A percentile compares a stretch with the other conserved stretches of the same genome.
Evolutionary conservation across 768 basidiomycete species (phyloP).

Genomic region (Termitomyces sp.): DNA sequence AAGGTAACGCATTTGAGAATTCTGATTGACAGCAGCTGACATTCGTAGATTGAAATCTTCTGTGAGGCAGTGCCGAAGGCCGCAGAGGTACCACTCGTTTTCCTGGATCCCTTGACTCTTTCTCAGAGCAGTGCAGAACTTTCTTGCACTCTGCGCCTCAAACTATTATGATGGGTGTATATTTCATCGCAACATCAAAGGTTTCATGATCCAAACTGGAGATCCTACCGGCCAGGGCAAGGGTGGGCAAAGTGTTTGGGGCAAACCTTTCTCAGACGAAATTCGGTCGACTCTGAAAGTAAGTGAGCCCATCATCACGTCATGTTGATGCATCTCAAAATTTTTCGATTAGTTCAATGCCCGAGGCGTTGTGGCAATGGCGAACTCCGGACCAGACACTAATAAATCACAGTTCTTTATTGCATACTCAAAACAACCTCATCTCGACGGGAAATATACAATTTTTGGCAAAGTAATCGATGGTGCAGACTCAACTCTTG

Average conservation of each 20-base stretch:
- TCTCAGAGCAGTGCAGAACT: conserved; percentile 57
- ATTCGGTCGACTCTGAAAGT: conserved; percentile 93
- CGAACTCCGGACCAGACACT: conserved; percentile 89
- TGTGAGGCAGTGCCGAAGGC: conserved; percentile 95
- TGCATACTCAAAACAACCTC: conserved; percentile 87
- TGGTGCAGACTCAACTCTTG: conserved; percentile 89
- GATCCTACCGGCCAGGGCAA: conserved; percentile 90
- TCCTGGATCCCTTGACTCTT: conserved; percentile 5
- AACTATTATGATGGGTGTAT: conserved; percentile 79
- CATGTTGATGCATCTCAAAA: conserved; percentile 16
- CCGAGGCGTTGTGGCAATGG: conserved; percentile 96
- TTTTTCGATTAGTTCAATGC: conserved; percentile 71
- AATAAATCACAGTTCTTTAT: conserved; percentile 93
- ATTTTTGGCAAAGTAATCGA: conserved; percentile 99
- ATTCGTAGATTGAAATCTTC: conserved; percentile 82
- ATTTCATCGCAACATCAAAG: conserved; percentile 93
- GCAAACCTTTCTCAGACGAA: conserved; percentile 87
- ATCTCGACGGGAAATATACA: conserved; percentile 91
- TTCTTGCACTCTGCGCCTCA: conserved; percentile 89
- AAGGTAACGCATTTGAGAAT: conserved; percentile 49
- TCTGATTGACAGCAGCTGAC: background rate
- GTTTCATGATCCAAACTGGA: conserved; percentile 94
- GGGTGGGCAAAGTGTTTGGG: conserved; percentile 97
- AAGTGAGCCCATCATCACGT: conserved; percentile 7
- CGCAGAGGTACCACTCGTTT: conserved; percentile 61